Base-by-base conservation (phyloP, 176 grass and related monocot species). In the Eremochloa ophiuroides region DNA sequence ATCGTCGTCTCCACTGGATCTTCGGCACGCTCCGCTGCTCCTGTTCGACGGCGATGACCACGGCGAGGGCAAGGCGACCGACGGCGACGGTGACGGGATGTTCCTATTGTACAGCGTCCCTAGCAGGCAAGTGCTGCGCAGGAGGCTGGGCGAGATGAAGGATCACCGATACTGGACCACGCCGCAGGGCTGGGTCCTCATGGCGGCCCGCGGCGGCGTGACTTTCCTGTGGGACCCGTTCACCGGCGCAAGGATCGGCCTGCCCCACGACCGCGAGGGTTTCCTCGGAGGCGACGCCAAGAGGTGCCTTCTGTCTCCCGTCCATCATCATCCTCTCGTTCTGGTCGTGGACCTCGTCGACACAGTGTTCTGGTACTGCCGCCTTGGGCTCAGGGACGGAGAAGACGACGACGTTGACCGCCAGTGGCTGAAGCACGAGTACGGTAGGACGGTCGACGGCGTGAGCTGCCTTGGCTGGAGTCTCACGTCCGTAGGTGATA, bases 121-220 rank as follows among this genome's bases (percentile, higher is more conserved):
- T 7, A 22, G 5, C 18, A 56, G 14, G 47, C 71, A 37, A 33
- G 18, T n/a, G 17, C 18, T 37, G 18, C 0, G 2, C 10, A 50
- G 1, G 18, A 55, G 18, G 44, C 4, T 31, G 27, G 29, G n/a
- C 17, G 71, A 20, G 71, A 33, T 74, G 47, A 12, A 12, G 47
- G 47, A 23, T 2, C 47, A 55, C 47, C 47, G 29, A 1, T 55
- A 8, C 71, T 74, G 71, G 71, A 55, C 10, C 47, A 56, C 48
- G 71, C 30, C 71, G 71, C 47, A 74, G 31, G 71, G 48, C 71
- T 74, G 71, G 71, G 18, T 74, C 18, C 17, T 74, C 71, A 37
- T 74, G 48, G 47, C 71, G 5, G 4, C 47, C 28, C 71, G 50
- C 73, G 22, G 22, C 31, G 33, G 11, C 22, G 73, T 25, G 22